Conservation (phyloP, 1,139 yeast genomes). For the Eremothecium sinecaudum region DNA sequence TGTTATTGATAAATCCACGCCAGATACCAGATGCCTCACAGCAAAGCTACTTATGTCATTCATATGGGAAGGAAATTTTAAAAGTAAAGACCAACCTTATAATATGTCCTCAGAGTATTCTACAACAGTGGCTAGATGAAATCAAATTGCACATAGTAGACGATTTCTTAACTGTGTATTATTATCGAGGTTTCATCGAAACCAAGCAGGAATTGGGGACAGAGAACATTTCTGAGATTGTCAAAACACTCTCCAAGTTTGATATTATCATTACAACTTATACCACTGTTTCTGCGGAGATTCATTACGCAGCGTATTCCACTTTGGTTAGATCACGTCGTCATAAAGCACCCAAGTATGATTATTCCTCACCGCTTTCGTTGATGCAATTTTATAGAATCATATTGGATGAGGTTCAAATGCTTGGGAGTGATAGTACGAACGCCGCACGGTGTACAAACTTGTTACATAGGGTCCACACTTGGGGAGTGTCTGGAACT, state of each 20-base stretch:
- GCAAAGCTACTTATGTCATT: background rate
- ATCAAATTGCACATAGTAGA: constrained; percentile 42
- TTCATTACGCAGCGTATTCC: constrained; percentile 72
- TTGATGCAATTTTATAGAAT: constrained; percentile 84
- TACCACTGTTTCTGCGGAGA: constrained; percentile 55
- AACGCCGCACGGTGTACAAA: constrained; percentile 75
- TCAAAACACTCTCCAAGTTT: constrained; percentile 34
- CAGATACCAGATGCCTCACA: constrained; percentile 2
- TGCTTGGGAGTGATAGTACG: constrained; percentile 68
- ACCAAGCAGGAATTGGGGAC: constrained; percentile 28
- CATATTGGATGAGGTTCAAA: constrained; percentile 86
- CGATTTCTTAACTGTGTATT: constrained; percentile 39
- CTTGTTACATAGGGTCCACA: constrained; percentile 70
- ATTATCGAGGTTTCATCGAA: constrained; percentile 53
- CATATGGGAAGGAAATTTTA: constrained; percentile 31
- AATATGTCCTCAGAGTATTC: constrained; percentile 75
- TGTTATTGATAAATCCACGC: constrained; percentile 49
- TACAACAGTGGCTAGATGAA: constrained; percentile 79
- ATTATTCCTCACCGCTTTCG: constrained; percentile 75
- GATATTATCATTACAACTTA: constrained; percentile 86
- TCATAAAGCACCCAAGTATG: constrained; percentile 29
- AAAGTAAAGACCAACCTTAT: constrained; percentile 66
- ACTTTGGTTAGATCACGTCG: constrained; percentile 51
- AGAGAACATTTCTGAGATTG: constrained; percentile 35
- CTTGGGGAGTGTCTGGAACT: constrained; percentile 97